Conservation (phyloP, 257 asterid species). For the Anisodus acutangulus region DNA sequence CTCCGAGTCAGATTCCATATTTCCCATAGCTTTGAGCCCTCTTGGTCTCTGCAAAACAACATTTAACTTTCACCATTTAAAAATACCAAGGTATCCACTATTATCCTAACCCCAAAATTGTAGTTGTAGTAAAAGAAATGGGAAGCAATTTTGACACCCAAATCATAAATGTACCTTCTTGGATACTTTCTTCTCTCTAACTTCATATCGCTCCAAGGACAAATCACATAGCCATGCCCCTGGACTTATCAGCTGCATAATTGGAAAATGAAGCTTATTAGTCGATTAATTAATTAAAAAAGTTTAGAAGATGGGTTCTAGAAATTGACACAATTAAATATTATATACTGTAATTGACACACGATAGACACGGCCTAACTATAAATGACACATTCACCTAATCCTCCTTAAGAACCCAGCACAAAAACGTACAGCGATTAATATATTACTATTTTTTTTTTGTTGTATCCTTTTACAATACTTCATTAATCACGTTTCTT, state of each 20-base stretch:
- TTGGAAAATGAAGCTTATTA: not conserved
- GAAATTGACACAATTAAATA: not conserved
- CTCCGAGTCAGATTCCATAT: conserved; percentile 59
- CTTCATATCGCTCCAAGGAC: conserved; percentile 54
- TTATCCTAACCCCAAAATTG: too few species aligned
- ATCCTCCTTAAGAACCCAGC: not conserved
- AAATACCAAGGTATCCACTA: too few species aligned
- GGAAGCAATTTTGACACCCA: not conserved
- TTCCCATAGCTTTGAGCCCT: conserved; percentile 61
- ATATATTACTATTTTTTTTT: too few species aligned
- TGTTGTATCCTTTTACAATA: too few species aligned
- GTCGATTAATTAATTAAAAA: not conserved
- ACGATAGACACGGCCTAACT: not conserved
- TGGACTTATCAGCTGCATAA: conserved; percentile 51
- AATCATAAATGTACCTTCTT: conserved; percentile 46
- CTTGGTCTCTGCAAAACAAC: conserved; percentile 51
- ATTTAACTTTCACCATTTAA: not conserved
- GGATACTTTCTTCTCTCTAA: conserved; percentile 56
- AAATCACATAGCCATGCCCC: conserved; percentile 60
- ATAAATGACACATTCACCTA: not conserved
- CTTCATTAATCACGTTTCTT: too few species aligned
- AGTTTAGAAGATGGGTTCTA: too few species aligned
- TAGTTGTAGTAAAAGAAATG: too few species aligned
- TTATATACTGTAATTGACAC: too few species aligned
- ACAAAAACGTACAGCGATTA: too few species aligned